Evolutionary conservation across 768 basidiomycete genomes (phyloP), one percentile per base, ranked within the genome.

Genomic region (Boletus rubropictus): DNA sequence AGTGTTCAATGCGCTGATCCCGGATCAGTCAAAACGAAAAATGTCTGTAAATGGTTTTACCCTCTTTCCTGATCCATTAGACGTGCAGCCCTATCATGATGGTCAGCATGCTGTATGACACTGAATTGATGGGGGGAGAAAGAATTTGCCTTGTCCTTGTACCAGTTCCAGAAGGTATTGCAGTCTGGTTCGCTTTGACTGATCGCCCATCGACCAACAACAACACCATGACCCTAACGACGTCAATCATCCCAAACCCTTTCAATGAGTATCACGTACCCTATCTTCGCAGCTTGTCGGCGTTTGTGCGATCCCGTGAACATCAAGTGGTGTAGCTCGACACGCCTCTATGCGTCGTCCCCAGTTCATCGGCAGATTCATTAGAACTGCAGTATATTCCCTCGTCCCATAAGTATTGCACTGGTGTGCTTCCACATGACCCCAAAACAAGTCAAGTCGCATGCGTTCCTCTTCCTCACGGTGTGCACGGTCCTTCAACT

Each of bases 361-460:
- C 44, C 63, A 67, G 7, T 37, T 24, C 12, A 22, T 17, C 2
- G 65, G 68, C 2, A 66, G 44, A 33, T 69, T 69, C 39, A 52
- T 49, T 0, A 69, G 46, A 5, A 54, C 42, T 0, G 68, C 67
- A 9, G 60, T 58, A 9, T 67, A 70, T 46, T 61, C 58, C 27
- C 63, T 50, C 22, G 58, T 60, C 1, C 53, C 61, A 14, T 60
- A 67, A 0, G 59, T 55, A 21, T 46, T 56, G 52, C 68, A 69
- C 24, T 53, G 42, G 18, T 62, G 57, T 3, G 46, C 38, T 15
- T 49, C 42, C 21, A 60, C 37, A 1, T 25, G 37, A 10, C 39
- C 51, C 63, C 64, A 65, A 27, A 42, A 59, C 39, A 69, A 44
- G 17, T 46, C 24, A 7, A 62, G 57, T 7, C 40, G 53, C 14